These are phyloP conservation scores for Leucoagaricus sp. DNA, from an alignment of 1,284 basidiomycete species.

Conservation along the genomic window DNA sequence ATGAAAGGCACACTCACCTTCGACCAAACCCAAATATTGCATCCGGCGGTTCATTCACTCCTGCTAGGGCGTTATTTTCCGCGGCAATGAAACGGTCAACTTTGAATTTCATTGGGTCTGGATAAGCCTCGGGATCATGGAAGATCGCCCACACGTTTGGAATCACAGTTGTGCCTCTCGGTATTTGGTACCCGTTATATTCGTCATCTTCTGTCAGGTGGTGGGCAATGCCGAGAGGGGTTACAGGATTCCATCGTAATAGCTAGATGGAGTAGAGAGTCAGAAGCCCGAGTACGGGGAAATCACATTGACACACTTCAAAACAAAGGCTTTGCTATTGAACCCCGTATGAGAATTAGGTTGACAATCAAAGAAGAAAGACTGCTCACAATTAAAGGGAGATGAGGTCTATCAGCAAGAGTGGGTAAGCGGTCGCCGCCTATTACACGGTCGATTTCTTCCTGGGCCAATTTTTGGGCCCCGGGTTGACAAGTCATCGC, in stretches of 20 bases:
- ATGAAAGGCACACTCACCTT: slow-evolving; percentile 31
- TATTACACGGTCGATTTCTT: slow-evolving; percentile 35
- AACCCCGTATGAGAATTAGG: not conserved
- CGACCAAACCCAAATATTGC: slow-evolving; percentile 44
- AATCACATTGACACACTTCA: slow-evolving; percentile 24
- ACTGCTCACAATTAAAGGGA: slow-evolving; percentile 36
- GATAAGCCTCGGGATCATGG: slow-evolving; percentile 34
- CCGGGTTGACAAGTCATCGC: slow-evolving; percentile 39
- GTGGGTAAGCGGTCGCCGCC: slow-evolving; percentile 34
- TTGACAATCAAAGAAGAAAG: not conserved
- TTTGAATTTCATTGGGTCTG: slow-evolving; percentile 35
- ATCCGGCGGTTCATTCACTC: slow-evolving; percentile 32
- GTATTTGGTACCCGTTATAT: slow-evolving; percentile 45
- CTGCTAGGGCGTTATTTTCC: slow-evolving; percentile 21
- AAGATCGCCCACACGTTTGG: slow-evolving; percentile 43
- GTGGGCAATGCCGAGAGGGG: slow-evolving; percentile 41
- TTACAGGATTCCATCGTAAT: slow-evolving; percentile 47
- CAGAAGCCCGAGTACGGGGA: not conserved
- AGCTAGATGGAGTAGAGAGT: slow-evolving; percentile 24
- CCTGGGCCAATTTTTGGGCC: slow-evolving; percentile 36
- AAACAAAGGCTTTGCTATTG: slow-evolving; percentile 35
- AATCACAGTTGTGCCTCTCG: slow-evolving; percentile 42
- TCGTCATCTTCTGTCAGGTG: slow-evolving; percentile 40
- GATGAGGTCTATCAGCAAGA: slow-evolving; percentile 34
- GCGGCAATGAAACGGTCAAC: slow-evolving; percentile 31